phyloP scores from a whole-genome alignment of 1,139 yeast species.

The Protomyces gravidus region DNA sequence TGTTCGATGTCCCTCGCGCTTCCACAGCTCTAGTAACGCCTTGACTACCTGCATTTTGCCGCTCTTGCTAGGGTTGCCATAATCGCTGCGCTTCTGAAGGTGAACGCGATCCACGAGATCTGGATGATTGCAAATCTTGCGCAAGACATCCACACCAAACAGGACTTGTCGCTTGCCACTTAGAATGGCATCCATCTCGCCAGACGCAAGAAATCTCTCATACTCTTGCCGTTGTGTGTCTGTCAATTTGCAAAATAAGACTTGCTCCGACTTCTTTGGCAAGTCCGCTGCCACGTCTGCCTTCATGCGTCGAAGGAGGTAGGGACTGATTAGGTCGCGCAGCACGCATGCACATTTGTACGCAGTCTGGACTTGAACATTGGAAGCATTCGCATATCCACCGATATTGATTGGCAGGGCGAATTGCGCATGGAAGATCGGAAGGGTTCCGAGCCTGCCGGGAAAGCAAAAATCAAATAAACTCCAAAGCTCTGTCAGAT shows the following conservation, averaged over 20 bases:
- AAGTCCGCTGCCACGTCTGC: conserved; percentile 95
- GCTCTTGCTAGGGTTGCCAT: conserved; percentile 64
- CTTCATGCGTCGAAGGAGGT: conserved; percentile 77
- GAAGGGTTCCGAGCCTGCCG: conserved; percentile 87
- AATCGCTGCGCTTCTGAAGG: conserved; percentile 46
- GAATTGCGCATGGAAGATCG: conserved; percentile 88
- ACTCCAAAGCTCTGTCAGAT: conserved; percentile 87
- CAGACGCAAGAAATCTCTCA: conserved; percentile 66
- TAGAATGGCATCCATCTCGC: conserved; percentile 66
- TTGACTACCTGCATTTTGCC: conserved; percentile 90
- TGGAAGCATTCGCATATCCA: conserved; percentile 97
- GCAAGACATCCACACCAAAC: conserved; percentile 80
- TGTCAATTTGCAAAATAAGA: conserved; percentile 81
- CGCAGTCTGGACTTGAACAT: conserved; percentile 93
- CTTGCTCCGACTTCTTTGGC: conserved; percentile 90
- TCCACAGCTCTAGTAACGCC: conserved; percentile 73
- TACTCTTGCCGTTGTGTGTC: conserved; percentile 69
- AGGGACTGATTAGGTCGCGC: conserved; percentile 84
- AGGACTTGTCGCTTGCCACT: conserved; percentile 76
- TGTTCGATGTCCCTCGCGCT: conserved; percentile 67
- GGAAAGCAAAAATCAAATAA: conserved; percentile 92
- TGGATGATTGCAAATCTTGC: conserved; percentile 96
- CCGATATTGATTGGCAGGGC: conserved; percentile 91
- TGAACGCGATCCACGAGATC: conserved; percentile 65
- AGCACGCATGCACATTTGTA: conserved; percentile 91